Evolutionary conservation across 2,329 filamentous ascomycete genomes (phyloP), one percentile per base, ranked within the genome.

Genomic region (Fulvia fulva): DNA sequence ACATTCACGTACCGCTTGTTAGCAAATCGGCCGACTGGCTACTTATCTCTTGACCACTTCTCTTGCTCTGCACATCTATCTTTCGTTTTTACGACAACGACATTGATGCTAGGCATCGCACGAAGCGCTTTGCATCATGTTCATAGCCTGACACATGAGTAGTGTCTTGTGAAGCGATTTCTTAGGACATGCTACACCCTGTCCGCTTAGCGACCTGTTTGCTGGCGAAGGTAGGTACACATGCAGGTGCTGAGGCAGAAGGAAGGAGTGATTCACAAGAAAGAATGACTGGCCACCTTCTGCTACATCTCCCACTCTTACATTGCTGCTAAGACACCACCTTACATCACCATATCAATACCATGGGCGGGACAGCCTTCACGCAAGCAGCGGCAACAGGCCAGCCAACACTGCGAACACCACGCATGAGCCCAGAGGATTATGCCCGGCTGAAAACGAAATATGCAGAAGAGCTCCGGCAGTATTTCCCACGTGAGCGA

Each of bases 311-410:
- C 44, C 8, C 25, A n/a, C 4, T 28, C 47, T 23, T n/a, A 43
- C 23, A 41, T 34, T 16, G n/a, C 21, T 5, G 1, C 2, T n/a
- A 19, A 9, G n/a, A 26, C 22, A n/a, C 14, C 5, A 41, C 34
- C 23, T 22, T 26, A 23, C 50, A 52, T 28, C 28, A 3, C 8
- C 34, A 43, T 9, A 28, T 22, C 28, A 22, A 37, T 37, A 67
- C 5, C 53, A 91, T 91, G 88, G 88, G 88, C 21, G 89, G 89
- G 19, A 75, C 74, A 1, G 83, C 80, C 0, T 90, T 90, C 62
- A 61, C 77, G 1, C 74, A 61, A 59, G 71, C 71, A 22, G 77
- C 75, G 23, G 63, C 67, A 0, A 63, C 70, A n/a, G 70, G 80
- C 25, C 69, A 79, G 7, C 63, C 66, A 1, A 67, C 70, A 0